Evolutionary conservation across 2,329 filamentous ascomycete species (phyloP).

Genomic region (Aspergillus pseudotamarii): DNA sequence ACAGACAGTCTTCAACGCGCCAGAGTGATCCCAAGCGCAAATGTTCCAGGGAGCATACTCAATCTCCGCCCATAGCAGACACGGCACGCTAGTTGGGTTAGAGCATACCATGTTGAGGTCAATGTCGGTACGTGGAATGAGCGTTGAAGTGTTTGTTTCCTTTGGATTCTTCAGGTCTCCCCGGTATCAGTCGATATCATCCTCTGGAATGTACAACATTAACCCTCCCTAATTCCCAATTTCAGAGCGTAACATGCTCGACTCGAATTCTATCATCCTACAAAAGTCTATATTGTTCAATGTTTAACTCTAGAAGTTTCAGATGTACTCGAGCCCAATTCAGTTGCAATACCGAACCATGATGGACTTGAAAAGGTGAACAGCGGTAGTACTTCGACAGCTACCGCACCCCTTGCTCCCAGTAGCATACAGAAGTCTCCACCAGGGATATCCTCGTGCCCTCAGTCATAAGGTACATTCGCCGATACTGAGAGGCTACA

Average conservation of each 20-base stretch:
- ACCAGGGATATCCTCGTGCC: background rate
- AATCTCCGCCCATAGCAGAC: slow-evolving; percentile 7
- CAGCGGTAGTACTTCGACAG: background rate
- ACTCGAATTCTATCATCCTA: background rate
- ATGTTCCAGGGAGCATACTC: slow-evolving; percentile 15
- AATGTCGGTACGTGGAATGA: slow-evolving; percentile 21
- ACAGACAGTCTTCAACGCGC: background rate
- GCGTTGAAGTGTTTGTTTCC: slow-evolving; percentile 23
- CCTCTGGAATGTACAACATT: slow-evolving; percentile 20
- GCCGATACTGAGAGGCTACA: background rate
- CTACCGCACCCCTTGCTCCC: background rate
- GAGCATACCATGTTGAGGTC: slow-evolving; percentile 19
- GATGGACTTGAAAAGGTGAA: background rate
- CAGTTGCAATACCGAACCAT: background rate
- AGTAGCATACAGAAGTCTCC: background rate
- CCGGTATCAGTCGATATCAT: slow-evolving; percentile 14
- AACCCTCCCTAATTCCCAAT: slow-evolving; percentile 4
- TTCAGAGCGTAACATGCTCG: background rate
- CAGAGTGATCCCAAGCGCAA: slow-evolving; percentile 6
- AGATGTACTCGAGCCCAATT: background rate
- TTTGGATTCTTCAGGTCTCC: slow-evolving; percentile 22
- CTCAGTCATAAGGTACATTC: background rate
- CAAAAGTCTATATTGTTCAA: background rate
- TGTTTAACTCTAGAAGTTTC: too few relatives aligned
- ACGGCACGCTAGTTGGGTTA: background rate